Base-by-base conservation (phyloP, 306 rosid species). In the Gynostemma pentaphyllum region DNA sequence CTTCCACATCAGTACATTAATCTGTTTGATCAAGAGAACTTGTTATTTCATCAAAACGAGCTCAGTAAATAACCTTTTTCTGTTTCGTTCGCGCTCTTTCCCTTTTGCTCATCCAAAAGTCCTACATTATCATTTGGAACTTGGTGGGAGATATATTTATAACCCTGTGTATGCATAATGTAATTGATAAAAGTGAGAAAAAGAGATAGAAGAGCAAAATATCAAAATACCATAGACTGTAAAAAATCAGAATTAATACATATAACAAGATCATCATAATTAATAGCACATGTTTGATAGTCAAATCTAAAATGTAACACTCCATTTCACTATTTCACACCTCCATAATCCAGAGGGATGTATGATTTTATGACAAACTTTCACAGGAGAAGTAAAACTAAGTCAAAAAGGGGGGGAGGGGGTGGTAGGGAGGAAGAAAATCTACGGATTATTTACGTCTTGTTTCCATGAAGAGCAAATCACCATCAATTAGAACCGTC, bases 401-500 rank as follows among this genome's bases (percentile, higher is more conserved):
- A 2, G 65, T 21, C 48, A 60, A 60, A 60, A 60, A 37, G 5
- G 34, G 47, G n/a, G 3, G 44, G 0, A 30, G 32, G 32, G n/a
- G n/a, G n/a, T n/a, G 19, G 11, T 21, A 60, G 39, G 22, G 23
- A 12, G 65, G 8, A 37, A 37, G 47, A 60, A 36, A 30, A 15
- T 39, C 39, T 60, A 39, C 65, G 39, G 47, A 37, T 22, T 22
- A 37, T 39, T 22, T 60, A 60, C 48, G 65, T 39, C 48, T 39
- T 57, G 64, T 34, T 52, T 11, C 5, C n/a, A n/a, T n/a, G n/a
- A n/a, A n/a, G n/a, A n/a, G n/a, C n/a, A n/a, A n/a, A 0, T 36
- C 11, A 44, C 5, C 18, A 23, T 36, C 37, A 1, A 44, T 73
- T 67, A 72, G 65, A 70, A 56, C 52, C 69, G 69, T 42, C 62